A percentile compares a stretch with the other conserved stretches of the same genome.
Conservation (phyloP, 2,329 filamentous ascomycete species). For the Corinectria fuckeliana region DNA sequence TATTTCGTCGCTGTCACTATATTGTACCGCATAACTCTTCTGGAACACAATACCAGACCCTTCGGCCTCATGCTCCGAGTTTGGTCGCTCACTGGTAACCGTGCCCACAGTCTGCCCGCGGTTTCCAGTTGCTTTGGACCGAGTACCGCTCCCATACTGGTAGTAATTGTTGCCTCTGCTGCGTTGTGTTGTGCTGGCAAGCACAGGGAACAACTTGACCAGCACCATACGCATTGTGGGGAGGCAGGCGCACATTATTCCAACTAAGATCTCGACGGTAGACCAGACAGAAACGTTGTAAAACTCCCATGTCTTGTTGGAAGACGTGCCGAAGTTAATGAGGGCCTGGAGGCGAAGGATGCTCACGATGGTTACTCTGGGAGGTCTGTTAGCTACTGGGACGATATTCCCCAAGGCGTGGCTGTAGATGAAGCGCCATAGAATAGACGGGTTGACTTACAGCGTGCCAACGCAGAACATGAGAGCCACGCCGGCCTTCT, state of each 20-base stretch:
- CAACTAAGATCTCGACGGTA: not conserved
- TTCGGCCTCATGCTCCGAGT: not conserved
- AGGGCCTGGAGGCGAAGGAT: not conserved
- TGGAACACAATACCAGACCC: not conserved
- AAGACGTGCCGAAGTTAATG: not conserved
- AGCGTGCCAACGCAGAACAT: not conserved
- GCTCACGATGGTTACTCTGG: not conserved
- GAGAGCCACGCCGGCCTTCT: not conserved
- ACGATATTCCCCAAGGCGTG: too few relatives aligned
- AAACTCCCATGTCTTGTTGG: not conserved
- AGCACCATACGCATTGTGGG: not conserved
- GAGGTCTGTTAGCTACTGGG: not conserved
- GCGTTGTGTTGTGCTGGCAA: not conserved
- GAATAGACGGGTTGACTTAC: not conserved
- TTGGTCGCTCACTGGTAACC: not conserved
- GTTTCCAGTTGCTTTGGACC: not conserved
- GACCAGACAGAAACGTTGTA: not conserved
- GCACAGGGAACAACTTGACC: not conserved
- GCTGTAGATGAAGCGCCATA: too few relatives aligned
- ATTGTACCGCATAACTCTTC: not conserved
- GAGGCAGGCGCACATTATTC: not conserved
- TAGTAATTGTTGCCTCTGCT: not conserved
- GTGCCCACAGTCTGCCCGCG: not conserved
- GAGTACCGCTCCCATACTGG: not conserved
- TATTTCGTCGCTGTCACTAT: not conserved